These are phyloP conservation scores for Xerocomus brunneocitrinus DNA, from an alignment of 768 basidiomycete genomes.

Conservation along the genomic window DNA sequence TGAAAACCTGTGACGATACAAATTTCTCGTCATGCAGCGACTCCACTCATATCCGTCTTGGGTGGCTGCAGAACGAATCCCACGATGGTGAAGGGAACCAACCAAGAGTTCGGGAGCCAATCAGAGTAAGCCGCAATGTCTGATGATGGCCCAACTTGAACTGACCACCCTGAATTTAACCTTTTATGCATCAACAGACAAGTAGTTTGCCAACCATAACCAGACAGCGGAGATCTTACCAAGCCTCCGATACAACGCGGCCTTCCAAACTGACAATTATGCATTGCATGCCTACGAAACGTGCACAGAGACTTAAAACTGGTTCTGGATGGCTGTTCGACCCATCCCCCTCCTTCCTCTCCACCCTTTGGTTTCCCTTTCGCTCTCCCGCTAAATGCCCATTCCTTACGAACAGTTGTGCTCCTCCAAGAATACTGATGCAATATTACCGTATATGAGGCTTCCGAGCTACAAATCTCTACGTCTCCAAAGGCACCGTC, in stretches of 20 bases:
- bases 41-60: constrained; percentile 10
- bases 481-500: constrained; percentile 17
- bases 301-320: constrained; percentile 19
- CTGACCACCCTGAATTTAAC: constrained; percentile 14
- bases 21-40: not conserved
- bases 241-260: constrained; percentile 19
- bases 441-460: constrained; percentile 14
- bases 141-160: constrained; percentile 3
- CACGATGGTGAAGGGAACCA: constrained; percentile 5
- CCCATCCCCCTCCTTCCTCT: not conserved
- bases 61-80: not conserved
- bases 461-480: constrained; percentile 21
- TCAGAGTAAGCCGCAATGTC: constrained; percentile 10
- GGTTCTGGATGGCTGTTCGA: constrained; percentile 7
- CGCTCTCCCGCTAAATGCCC: constrained; percentile 10
- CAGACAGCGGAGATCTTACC: constrained; percentile 23
- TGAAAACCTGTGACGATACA: not conserved
- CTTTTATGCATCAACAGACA: constrained; percentile 8
- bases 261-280: constrained; percentile 17
- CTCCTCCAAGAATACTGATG: constrained; percentile 7
- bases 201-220: constrained; percentile 14
- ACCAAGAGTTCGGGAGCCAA: constrained; percentile 6
- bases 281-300: constrained; percentile 24
- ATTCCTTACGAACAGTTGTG: constrained; percentile 17
- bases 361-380: not conserved